Base-by-base conservation (phyloP, 1,284 basidiomycete species). In the Stygiomarasmius scandens region DNA sequence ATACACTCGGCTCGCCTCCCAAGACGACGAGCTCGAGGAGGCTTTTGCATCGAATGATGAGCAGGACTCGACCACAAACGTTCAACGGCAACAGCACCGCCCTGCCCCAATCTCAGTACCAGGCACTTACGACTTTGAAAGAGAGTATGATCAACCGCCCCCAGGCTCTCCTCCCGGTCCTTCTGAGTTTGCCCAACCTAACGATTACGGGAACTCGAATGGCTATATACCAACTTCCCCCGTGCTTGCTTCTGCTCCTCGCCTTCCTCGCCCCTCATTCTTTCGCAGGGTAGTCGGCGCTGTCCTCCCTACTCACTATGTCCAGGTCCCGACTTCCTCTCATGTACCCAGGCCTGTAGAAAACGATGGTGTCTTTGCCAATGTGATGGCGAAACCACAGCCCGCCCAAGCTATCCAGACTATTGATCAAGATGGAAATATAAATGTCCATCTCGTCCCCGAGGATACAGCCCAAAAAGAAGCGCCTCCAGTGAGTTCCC, bases 291-390 rank as follows among this genome's bases (percentile, higher is more conserved):
- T 77, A 10, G 67, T 89, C 3, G 90, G 92, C 16, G 82, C 85
- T 4, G 70, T 95, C 52, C 72, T 95, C 1, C 93, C 93, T 0
- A 84, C 85, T 2, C 86, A 90, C 59, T 93, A 95, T 68, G 73
- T 83, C 23, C 82, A 79, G 1, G 71, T 89, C 22, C 81, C 87
- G 0, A 77, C 78, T 2, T 52, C 51, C 2, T 64, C 61, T 65
- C 67, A 64, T 49, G 64, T 60, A 62, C 56, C 32, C 57, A 48
- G 69, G 6, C 95, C 95, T 0, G 83, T 80, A 9, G 86, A 92
- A 46, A 95, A 96, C 66, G 95, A 97, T 66, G 96, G 96, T 12
- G 96, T 99, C 4, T 99, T 98, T 72, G 89, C 92, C 46, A 99
- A 99, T 69, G 86, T 99, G 36, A 89, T 86, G 60, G 97, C 96